A percentile compares a stretch with the other conserved stretches of the same genome.
Evolutionary conservation across 805 yeast genomes (phyloP).

Genomic region (Isabelozyma rhagii): DNA sequence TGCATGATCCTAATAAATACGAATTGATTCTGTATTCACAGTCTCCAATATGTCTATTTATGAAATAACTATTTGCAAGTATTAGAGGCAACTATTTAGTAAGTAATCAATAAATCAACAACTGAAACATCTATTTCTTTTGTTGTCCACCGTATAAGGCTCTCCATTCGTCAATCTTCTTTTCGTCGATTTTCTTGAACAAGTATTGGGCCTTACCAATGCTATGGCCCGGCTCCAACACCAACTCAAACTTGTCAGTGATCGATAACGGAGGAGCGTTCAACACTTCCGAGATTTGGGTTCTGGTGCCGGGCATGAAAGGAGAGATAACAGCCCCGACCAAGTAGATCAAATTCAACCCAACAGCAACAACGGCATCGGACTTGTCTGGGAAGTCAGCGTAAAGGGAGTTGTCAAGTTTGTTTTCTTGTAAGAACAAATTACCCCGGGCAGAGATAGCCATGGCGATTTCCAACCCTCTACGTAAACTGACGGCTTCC

Average conservation of each 20-base stretch:
- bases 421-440: conserved; percentile 92
- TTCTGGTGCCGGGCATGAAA: conserved; percentile 82
- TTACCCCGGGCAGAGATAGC: conserved; percentile 89
- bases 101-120: background rate
- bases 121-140: conserved; percentile 11
- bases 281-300: conserved; percentile 70
- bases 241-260: conserved; percentile 69
- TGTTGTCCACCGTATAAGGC: conserved; percentile 80
- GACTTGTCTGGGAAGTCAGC: conserved; percentile 72
- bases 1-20: too few relatives aligned
- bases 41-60: too few relatives aligned
- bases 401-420: conserved; percentile 84
- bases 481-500: conserved; percentile 79
- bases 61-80: too few relatives aligned
- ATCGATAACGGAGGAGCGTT: conserved; percentile 79
- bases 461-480: conserved; percentile 91
- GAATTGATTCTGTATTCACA: too few relatives aligned
- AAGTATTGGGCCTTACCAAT: conserved; percentile 89
- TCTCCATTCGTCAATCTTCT: conserved; percentile 85
- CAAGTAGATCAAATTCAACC: conserved; percentile 81
- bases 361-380: conserved; percentile 91
- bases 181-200: conserved; percentile 89
- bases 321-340: conserved; percentile 83
- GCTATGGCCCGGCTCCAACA: conserved; percentile 76
- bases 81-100: background rate